A percentile compares a stretch with the other conserved stretches of the same genome.
phyloP scores from a whole-genome alignment of 345 rosid species.

The Raphanus sativus region DNA sequence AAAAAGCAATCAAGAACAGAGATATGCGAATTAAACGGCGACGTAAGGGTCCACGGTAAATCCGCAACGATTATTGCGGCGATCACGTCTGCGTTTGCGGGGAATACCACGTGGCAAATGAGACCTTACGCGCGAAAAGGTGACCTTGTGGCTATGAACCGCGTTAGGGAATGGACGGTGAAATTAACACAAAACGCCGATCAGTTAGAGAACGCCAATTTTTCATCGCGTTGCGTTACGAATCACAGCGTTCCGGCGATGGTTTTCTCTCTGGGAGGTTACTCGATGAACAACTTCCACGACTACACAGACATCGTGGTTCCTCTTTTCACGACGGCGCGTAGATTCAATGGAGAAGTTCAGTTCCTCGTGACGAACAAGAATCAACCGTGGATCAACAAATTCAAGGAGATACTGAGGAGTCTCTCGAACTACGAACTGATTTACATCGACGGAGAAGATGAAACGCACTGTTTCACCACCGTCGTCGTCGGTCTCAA shows the following conservation, averaged over 20 bases:
- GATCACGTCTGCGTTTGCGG: constrained; percentile 28
- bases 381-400: constrained; percentile 47
- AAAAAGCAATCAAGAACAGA: constrained; percentile 52
- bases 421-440: constrained; percentile 53
- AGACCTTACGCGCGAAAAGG: constrained; percentile 73
- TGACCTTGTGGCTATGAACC: constrained; percentile 50
- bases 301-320: constrained; percentile 70
- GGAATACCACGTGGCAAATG: constrained; percentile 48
- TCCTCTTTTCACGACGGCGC: constrained; percentile 60
- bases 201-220: constrained; percentile 7
- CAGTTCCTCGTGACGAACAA: constrained; percentile 61
- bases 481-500: constrained; percentile 59
- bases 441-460: constrained; percentile 54
- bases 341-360: constrained; percentile 56
- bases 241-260: constrained; percentile 55
- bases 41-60: constrained; percentile 55
- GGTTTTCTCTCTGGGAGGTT: constrained; percentile 73
- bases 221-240: constrained; percentile 9
- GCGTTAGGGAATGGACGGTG: constrained; percentile 60
- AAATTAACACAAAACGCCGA: constrained; percentile 33
- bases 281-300: constrained; percentile 74
- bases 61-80: constrained; percentile 44
- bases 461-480: constrained; percentile 58
- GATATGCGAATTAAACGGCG: constrained; percentile 60
- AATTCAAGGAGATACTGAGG: constrained; percentile 47